Evolutionary conservation across 2,329 filamentous ascomycete genomes (phyloP).

Genomic region (Penicillium sp.): DNA sequence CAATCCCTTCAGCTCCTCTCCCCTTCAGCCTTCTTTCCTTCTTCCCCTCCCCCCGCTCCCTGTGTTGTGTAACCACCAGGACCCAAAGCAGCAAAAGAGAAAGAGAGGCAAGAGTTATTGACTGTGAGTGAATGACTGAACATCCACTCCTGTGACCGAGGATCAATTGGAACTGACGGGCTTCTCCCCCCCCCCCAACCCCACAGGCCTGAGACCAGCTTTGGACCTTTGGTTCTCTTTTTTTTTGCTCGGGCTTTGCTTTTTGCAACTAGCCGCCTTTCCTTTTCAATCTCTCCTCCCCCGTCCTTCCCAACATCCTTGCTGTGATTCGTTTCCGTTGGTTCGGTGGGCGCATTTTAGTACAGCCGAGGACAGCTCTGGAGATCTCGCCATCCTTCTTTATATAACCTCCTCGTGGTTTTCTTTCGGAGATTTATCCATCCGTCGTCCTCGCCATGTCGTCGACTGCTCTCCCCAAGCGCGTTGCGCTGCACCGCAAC

Average conservation of each 20-base stretch:
- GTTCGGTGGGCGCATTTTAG: conserved; percentile 1
- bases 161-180: conserved; percentile 9
- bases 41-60: conserved; percentile 8
- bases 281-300: not conserved
- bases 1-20: conserved; percentile 2
- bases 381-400: not conserved
- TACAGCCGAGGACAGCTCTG: conserved; percentile 4
- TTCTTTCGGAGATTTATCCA: not conserved
- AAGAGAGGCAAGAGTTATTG: not conserved
- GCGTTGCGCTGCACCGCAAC: conserved; percentile 55
- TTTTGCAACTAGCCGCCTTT: not conserved
- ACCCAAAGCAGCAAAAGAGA: not conserved
- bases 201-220: conserved; percentile 1
- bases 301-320: conserved; percentile 4
- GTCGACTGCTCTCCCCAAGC: conserved; percentile 52
- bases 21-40: not conserved
- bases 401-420: not conserved
- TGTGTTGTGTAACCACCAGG: conserved; percentile 13
- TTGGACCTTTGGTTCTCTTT: not conserved
- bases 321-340: conserved; percentile 2
- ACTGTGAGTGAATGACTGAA: conserved; percentile 3
- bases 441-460: conserved; percentile 43
- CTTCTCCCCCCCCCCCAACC: not conserved
- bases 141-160: not conserved
- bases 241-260: not conserved